Conservation (phyloP, 2,329 filamentous ascomycete species). For the Alternaria brassicicola region DNA sequence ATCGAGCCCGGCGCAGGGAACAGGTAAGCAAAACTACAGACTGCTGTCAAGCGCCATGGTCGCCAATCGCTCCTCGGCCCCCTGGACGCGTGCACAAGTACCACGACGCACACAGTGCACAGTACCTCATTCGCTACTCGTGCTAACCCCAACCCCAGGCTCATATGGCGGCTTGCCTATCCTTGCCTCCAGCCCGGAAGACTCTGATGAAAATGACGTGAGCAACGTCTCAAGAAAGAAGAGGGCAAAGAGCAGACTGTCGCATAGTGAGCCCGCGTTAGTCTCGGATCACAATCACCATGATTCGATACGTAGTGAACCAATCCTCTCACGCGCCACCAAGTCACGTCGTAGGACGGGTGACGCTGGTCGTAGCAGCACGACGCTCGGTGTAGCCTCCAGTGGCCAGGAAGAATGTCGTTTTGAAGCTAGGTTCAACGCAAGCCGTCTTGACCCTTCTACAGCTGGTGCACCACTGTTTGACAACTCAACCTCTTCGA, state of each 20-base stretch:
- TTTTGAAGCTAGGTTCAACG: slow-evolving; percentile 44
- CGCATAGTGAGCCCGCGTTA: slow-evolving; percentile 31
- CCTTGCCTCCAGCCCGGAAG: slow-evolving; percentile 47
- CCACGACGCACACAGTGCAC: slow-evolving; percentile 12
- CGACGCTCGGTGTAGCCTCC: slow-evolving; percentile 30
- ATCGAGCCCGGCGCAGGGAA: slow-evolving; percentile 65
- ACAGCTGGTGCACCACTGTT: slow-evolving; percentile 30
- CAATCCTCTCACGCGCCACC: slow-evolving; percentile 21
- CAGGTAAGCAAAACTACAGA: slow-evolving; percentile 40
- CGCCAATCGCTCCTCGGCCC: neutral
- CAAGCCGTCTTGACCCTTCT: slow-evolving; percentile 32
- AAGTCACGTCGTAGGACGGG: slow-evolving; percentile 36
- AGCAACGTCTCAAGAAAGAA: slow-evolving; percentile 29
- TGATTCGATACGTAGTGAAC: slow-evolving; percentile 27
- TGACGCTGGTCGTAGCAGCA: slow-evolving; percentile 34
- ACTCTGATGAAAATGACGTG: slow-evolving; percentile 46
- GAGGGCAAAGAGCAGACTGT: slow-evolving; percentile 45
- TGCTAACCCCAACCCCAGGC: slow-evolving; percentile 39
- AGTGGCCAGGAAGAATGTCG: slow-evolving; percentile 37
- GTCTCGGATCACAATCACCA: slow-evolving; percentile 23
- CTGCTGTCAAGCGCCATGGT: slow-evolving; percentile 4
- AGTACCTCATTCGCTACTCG: neutral
- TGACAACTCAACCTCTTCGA: slow-evolving; percentile 39
- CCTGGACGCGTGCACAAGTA: slow-evolving; percentile 9
- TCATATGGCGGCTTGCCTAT: slow-evolving; percentile 66